Evolutionary conservation across 2,329 filamentous ascomycete species (phyloP).

Genomic region (Orbilia javanica): DNA sequence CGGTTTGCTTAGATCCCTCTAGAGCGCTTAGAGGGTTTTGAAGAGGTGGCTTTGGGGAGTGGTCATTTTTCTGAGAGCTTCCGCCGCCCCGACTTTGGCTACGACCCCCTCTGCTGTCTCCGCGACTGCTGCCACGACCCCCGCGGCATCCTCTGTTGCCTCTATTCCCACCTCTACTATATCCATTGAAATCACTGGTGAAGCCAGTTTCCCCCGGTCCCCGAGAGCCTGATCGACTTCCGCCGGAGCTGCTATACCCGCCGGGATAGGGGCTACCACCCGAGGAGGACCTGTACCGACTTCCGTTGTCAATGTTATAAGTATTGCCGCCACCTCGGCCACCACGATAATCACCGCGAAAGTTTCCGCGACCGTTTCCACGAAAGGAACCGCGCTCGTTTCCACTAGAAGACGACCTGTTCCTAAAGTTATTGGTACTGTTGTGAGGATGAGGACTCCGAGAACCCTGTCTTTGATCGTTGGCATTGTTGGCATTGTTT

Average conservation of each 20-base stretch:
- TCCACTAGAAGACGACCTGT: slow-evolving; percentile 40
- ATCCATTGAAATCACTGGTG: not conserved
- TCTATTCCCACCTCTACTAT: not conserved
- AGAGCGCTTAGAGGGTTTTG: not conserved
- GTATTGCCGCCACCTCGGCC: not conserved
- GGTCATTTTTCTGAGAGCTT: slow-evolving; percentile 1
- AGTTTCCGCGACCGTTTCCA: slow-evolving; percentile 5
- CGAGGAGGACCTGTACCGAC: slow-evolving; percentile 34
- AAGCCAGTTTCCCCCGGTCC: slow-evolving; percentile 7
- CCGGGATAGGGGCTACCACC: slow-evolving; percentile 43
- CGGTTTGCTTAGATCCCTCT: not conserved
- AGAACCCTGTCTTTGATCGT: slow-evolving; percentile 31
- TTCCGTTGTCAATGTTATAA: not conserved
- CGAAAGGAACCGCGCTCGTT: slow-evolving; percentile 19
- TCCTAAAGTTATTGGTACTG: slow-evolving; percentile 22
- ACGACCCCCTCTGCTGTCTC: slow-evolving; percentile 8
- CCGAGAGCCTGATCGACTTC: slow-evolving; percentile 35
- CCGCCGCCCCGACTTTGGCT: slow-evolving; percentile 23
- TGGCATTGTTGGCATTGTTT: slow-evolving; percentile 13
- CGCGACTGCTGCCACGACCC: not conserved
- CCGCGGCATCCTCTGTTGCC: slow-evolving; percentile 1
- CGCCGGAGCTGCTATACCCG: slow-evolving; percentile 45
- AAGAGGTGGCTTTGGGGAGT: not conserved
- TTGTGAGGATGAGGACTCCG: slow-evolving; percentile 7
- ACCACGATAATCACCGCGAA: slow-evolving; percentile 5